Evolutionary conservation across 768 basidiomycete species (phyloP).

Genomic region (Termitomyces sp.): DNA sequence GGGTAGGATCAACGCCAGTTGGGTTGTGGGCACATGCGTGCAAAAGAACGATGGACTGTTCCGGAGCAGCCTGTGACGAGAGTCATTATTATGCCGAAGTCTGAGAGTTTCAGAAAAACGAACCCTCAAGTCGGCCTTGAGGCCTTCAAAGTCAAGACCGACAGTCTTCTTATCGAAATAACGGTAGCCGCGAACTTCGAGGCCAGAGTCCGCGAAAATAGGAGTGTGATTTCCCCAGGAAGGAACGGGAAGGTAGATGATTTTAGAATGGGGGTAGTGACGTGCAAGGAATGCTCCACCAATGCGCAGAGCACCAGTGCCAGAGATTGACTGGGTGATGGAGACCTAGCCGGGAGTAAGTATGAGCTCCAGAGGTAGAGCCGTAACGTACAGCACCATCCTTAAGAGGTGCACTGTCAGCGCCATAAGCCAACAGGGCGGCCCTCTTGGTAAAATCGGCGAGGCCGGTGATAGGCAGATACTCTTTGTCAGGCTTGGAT

Average conservation of each 20-base stretch:
- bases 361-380: slow-evolving; percentile 1
- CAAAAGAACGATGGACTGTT: slow-evolving; percentile 79
- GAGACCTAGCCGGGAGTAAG: slow-evolving; percentile 50
- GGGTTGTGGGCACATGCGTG: slow-evolving; percentile 99
- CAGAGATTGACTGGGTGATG: slow-evolving; percentile 92
- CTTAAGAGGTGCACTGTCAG: slow-evolving; percentile 66
- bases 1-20: slow-evolving; percentile 95
- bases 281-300: slow-evolving; percentile 89
- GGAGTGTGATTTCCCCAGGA: slow-evolving; percentile 98
- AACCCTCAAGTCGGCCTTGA: slow-evolving; percentile 84
- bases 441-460: slow-evolving; percentile 82
- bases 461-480: slow-evolving; percentile 92
- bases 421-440: slow-evolving; percentile 87
- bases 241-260: slow-evolving; percentile 87
- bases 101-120: slow-evolving; percentile 13
- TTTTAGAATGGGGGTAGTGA: slow-evolving; percentile 82
- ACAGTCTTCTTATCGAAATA: slow-evolving; percentile 94
- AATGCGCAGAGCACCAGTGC: slow-evolving; percentile 95
- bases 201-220: slow-evolving; percentile 89
- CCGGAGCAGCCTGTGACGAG: slow-evolving; percentile 54
- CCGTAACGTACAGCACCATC: slow-evolving; percentile 59
- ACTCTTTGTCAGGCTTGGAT: slow-evolving; percentile 84
- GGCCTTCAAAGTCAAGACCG: slow-evolving; percentile 86
- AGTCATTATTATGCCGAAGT: slow-evolving; percentile 1
- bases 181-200: slow-evolving; percentile 88